Conservation (phyloP, 2,329 filamentous ascomycete species). For the Xylaria multiplex region DNA sequence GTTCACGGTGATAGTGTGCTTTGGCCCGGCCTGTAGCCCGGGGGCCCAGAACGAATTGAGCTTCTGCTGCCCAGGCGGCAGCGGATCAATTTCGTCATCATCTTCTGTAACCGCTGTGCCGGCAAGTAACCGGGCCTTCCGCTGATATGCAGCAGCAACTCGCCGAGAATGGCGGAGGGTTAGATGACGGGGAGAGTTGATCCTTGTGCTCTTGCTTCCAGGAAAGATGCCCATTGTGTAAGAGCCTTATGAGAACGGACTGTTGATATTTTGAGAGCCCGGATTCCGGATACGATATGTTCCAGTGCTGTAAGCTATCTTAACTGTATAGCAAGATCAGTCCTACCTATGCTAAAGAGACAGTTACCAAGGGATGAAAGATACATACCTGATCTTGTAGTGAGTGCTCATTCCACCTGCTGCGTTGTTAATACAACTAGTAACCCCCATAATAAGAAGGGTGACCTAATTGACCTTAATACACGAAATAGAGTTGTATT, state of each 20-base stretch:
- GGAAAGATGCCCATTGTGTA: constrained; percentile 31
- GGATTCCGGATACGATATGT: background rate
- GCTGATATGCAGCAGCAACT: background rate
- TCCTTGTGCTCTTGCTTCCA: constrained; percentile 34
- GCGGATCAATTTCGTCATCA: constrained; percentile 12
- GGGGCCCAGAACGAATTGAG: constrained; percentile 41
- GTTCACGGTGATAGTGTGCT: constrained; percentile 27
- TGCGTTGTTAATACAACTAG: too few species aligned
- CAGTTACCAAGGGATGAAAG: too few species aligned
- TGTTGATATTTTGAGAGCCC: background rate
- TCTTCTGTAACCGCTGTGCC: background rate
- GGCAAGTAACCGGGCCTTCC: background rate
- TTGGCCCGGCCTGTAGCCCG: constrained; percentile 33
- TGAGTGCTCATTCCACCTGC: too few species aligned
- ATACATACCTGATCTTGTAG: too few species aligned
- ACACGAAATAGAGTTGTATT: too few species aligned
- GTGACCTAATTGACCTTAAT: too few species aligned
- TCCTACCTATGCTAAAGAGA: too few species aligned
- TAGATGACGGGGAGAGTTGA: constrained; percentile 40
- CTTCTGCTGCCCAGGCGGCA: constrained; percentile 38
- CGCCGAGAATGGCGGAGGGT: constrained; percentile 37
- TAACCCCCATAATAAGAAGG: too few species aligned
- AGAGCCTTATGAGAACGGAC: too few species aligned
- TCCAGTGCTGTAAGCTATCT: too few species aligned
- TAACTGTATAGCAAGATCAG: too few species aligned